Evolutionary conservation across 1,284 basidiomycete species (phyloP).

Genomic region (Mycosarcoma mackinlayi): DNA sequence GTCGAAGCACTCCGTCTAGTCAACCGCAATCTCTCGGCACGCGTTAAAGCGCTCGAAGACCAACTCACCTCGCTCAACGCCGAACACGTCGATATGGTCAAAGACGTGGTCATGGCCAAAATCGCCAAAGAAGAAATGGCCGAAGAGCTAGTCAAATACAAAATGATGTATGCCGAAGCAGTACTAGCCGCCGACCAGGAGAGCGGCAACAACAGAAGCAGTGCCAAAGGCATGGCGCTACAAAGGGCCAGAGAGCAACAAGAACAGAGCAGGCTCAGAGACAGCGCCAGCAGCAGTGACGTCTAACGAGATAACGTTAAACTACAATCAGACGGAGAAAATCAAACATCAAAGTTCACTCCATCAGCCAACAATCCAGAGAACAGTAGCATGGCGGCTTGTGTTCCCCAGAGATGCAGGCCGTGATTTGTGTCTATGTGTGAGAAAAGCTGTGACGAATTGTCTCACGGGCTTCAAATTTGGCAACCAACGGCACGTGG

Average conservation of each 20-base stretch:
- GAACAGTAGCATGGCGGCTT: slow-evolving; percentile 4
- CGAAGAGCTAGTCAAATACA: slow-evolving; percentile 64
- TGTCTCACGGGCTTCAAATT: no score
- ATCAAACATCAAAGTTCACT: no score
- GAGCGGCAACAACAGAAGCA: slow-evolving; percentile 29
- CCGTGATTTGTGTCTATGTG: background rate
- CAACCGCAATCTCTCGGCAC: slow-evolving; percentile 60
- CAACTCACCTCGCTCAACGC: slow-evolving; percentile 55
- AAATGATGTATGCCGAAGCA: slow-evolving; percentile 64
- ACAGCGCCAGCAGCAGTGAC: slow-evolving; percentile 16
- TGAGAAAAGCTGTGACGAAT: background rate
- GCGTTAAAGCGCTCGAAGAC: slow-evolving; percentile 62
- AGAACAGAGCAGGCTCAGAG: background rate
- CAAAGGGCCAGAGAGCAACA: slow-evolving; percentile 1
- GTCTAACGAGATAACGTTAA: no score
- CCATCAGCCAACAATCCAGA: no score
- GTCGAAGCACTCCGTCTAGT: slow-evolving; percentile 63
- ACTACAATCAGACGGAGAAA: no score
- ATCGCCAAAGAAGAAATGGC: slow-evolving; percentile 67
- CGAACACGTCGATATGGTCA: slow-evolving; percentile 67
- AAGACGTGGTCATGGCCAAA: slow-evolving; percentile 62
- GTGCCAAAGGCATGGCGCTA: slow-evolving; percentile 9
- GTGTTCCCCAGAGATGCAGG: no score
- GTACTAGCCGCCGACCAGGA: slow-evolving; percentile 51
- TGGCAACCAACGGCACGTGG: no score